Percentiles rank a stretch among this genome's conserved stretches.
Evolutionary conservation across 768 basidiomycete species (phyloP).

Genomic region (Chlorophyllum brunneum): DNA sequence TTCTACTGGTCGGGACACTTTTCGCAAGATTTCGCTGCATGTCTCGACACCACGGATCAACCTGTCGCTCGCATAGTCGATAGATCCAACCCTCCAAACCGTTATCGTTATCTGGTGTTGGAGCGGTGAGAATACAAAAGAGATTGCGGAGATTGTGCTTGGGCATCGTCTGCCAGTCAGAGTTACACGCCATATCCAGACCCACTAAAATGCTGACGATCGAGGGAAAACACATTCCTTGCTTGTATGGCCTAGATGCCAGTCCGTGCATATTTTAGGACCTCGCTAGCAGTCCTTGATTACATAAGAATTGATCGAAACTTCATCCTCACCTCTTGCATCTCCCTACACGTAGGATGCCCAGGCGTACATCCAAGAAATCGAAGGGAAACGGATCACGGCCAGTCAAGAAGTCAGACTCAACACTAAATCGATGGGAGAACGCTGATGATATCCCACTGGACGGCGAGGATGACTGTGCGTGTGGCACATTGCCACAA

Average conservation of each 20-base stretch:
- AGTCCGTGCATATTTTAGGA: too few species aligned
- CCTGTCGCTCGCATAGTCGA: too few species aligned
- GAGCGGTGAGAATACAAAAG: not conserved
- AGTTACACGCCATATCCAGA: not conserved
- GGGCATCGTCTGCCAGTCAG: not conserved
- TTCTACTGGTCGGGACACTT: too few species aligned
- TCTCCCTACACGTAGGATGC: too few species aligned
- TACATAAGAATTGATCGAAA: conserved; percentile 9
- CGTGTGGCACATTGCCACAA: conserved; percentile 22
- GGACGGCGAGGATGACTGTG: conserved; percentile 80
- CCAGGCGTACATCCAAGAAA: conserved; percentile 41
- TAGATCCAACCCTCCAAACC: too few species aligned
- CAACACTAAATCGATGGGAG: conserved; percentile 64
- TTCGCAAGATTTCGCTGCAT: too few species aligned
- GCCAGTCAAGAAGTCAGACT: conserved; percentile 45
- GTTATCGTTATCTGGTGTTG: not conserved
- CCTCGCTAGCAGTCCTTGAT: too few species aligned
- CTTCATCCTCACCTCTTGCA: too few species aligned
- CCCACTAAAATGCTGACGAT: not conserved
- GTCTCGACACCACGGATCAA: too few species aligned
- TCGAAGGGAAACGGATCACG: conserved; percentile 38
- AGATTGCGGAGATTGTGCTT: conserved; percentile 3
- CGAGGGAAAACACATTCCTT: not conserved
- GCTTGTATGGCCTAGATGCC: not conserved
- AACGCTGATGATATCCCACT: conserved; percentile 62